Evolutionary conservation across 768 basidiomycete genomes (phyloP).

Genomic region (Lactarius pseudohatsudake): DNA sequence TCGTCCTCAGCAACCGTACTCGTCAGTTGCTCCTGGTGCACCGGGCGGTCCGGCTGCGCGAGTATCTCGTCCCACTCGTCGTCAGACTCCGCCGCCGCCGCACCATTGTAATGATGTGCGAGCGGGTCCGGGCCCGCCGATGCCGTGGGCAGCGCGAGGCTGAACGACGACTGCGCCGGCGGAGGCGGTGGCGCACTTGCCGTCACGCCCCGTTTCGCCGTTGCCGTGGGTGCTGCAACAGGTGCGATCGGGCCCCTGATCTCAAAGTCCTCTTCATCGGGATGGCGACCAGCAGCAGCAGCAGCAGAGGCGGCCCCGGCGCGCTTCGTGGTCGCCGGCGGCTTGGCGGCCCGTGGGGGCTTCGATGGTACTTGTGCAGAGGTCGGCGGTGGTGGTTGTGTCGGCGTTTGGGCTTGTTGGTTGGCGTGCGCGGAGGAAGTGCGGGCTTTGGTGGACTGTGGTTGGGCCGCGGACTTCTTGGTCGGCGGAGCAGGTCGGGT

Average conservation of each 20-base stretch:
- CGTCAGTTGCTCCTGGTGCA: conserved; percentile 33
- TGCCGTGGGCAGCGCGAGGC: conserved; percentile 42
- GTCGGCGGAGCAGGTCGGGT: conserved; percentile 5
- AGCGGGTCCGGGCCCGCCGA: conserved; percentile 27
- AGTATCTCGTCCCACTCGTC: conserved; percentile 52
- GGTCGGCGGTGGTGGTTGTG: conserved; percentile 24
- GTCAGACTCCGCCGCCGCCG: conserved; percentile 34
- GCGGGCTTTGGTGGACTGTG: conserved; percentile 28
- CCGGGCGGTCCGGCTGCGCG: conserved; percentile 30
- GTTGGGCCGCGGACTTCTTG: conserved; percentile 27
- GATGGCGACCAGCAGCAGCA: conserved; percentile 22
- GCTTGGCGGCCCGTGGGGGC: background rate
- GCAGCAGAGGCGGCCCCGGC: no score
- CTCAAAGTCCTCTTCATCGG: conserved; percentile 49
- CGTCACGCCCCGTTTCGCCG: background rate
- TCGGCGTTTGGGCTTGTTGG: background rate
- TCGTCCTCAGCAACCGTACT: conserved; percentile 39
- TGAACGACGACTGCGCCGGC: conserved; percentile 33
- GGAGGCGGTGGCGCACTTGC: conserved; percentile 29
- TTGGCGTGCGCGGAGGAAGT: background rate
- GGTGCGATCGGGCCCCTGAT: conserved; percentile 48
- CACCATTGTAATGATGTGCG: conserved; percentile 25
- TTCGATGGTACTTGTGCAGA: background rate
- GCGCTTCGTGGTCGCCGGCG: background rate
- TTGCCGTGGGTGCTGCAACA: background rate